Percentiles rank a stretch among this genome's conserved stretches.
These are phyloP conservation scores for Pleurotus tuoliensis DNA, from an alignment of 768 basidiomycete species.

Conservation along the genomic window DNA sequence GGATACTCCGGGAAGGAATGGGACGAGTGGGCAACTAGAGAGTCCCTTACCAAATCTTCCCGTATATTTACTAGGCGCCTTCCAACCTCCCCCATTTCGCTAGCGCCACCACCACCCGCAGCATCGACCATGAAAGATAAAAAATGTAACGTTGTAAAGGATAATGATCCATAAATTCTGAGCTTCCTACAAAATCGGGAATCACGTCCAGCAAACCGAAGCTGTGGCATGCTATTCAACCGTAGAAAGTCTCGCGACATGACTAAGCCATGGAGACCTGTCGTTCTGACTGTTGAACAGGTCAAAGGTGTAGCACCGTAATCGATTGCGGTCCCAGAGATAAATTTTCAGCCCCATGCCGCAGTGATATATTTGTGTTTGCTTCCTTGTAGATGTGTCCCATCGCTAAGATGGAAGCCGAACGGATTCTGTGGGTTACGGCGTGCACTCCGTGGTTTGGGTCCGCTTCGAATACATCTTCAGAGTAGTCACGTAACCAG, in stretches of 20 bases:
- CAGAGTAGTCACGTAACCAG: slow-evolving; percentile 37
- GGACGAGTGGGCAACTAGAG: slow-evolving; percentile 14
- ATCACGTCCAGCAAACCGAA: no score
- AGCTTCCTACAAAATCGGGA: no score
- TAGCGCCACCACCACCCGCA: no score
- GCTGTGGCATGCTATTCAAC: no score
- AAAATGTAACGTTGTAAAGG: no score
- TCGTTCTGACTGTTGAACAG: slow-evolving; percentile 15
- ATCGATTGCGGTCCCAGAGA: slow-evolving; percentile 41
- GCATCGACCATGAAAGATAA: no score
- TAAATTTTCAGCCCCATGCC: slow-evolving; percentile 57
- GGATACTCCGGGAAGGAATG: not conserved
- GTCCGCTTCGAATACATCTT: slow-evolving; percentile 44
- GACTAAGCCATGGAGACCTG: slow-evolving; percentile 9
- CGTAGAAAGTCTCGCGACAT: no score
- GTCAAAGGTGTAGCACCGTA: slow-evolving; percentile 25
- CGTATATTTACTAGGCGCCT: slow-evolving; percentile 20
- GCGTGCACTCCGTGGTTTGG: slow-evolving; percentile 39
- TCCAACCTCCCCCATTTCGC: no score
- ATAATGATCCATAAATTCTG: no score
- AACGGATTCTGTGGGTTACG: slow-evolving; percentile 39
- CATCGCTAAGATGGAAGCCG: slow-evolving; percentile 50
- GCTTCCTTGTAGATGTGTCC: slow-evolving; percentile 38
- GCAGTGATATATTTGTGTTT: slow-evolving; percentile 44
- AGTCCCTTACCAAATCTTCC: slow-evolving; percentile 27